Base-by-base conservation (phyloP, 2,329 filamentous ascomycete genomes). In the Fusarium goolgardi region DNA sequence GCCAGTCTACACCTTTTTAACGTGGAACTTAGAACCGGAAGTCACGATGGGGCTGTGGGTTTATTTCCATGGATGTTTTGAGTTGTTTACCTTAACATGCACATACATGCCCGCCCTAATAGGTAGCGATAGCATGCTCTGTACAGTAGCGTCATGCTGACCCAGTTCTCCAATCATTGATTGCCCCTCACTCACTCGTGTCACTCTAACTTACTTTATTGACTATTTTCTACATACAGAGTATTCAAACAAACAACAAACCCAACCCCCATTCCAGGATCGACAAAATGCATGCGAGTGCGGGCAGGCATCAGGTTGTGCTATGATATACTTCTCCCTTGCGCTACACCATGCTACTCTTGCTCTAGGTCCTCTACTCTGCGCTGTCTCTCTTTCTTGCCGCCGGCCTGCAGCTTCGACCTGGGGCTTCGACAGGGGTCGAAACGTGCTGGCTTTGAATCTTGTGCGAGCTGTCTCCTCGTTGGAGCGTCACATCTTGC, bases 131-230 rank as follows among this genome's bases (percentile, higher is more conserved):
- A 39, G 34, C 32, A 32, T 49, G 21, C 45, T 34, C 45, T 18
- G 23, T 55, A 59, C 45, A 18, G 23, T 55, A 59, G 67, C 66
- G 66, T 69, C 66, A 69, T 69, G 34, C 59, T 69, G 62, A 67
- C 51, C 46, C 66, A 46, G 50, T 65, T 39, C 47, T 29, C 23
- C 47, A 50, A 50, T 35, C 29, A 49, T 52, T 62, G 55, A 34
- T 46, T 59, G 56, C 59, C 54, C 59, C 63, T 65, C 65, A 65
- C 39, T 21, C 34, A 39, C 18, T 25, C 13, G 21, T 39, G 13
- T n/a, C 34, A 50, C 32, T 35, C 32, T 27, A 29, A 39, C 23
- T 27, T 25, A 39, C 18, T 25, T 50, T 35, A 34, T 25, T 50
- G 7, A 31, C 43, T 31, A 21, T 20, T 29, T 23, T 47, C 51